phyloP scores from a whole-genome alignment of 2,329 filamentous ascomycete species.

The Clarireedia monteithiana region DNA sequence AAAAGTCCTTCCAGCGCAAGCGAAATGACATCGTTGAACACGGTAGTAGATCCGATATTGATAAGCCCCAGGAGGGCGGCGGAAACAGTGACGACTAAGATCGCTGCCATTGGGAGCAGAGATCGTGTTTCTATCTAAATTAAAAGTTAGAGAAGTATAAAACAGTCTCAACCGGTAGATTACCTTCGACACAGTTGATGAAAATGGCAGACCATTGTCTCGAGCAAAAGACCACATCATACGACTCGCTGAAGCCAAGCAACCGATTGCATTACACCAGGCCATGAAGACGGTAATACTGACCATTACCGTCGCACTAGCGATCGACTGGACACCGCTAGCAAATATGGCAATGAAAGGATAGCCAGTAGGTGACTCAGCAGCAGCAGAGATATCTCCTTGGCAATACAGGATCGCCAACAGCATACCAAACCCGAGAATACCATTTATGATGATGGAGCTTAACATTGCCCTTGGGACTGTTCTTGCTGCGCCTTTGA shows the following conservation, averaged over 20 bases:
- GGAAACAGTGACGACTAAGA: neutral
- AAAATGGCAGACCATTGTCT: slow-evolving; percentile 35
- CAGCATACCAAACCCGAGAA: slow-evolving; percentile 34
- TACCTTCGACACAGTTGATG: slow-evolving; percentile 3
- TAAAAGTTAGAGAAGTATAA: neutral
- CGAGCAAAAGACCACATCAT: slow-evolving; percentile 36
- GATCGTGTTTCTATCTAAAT: no score
- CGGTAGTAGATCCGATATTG: slow-evolving; percentile 41
- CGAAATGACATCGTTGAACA: slow-evolving; percentile 44
- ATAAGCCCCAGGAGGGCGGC: slow-evolving; percentile 28
- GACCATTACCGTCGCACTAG: neutral
- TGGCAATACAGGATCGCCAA: slow-evolving; percentile 29
- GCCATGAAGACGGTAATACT: neutral
- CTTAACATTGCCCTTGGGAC: slow-evolving; percentile 40
- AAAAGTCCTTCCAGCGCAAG: slow-evolving; percentile 39
- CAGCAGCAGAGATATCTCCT: slow-evolving; percentile 21
- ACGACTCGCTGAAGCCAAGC: slow-evolving; percentile 28
- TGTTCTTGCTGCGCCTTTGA: slow-evolving; percentile 36
- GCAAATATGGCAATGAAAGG: neutral
- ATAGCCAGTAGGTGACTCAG: slow-evolving; percentile 29
- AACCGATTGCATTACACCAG: neutral
- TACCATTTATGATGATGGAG: slow-evolving; percentile 38
- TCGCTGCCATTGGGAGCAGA: neutral
- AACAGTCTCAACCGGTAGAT: neutral
- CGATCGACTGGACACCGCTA: neutral